Base-by-base conservation (phyloP, 148 eudicot genomes). In the Pouteria glomerata region DNA sequence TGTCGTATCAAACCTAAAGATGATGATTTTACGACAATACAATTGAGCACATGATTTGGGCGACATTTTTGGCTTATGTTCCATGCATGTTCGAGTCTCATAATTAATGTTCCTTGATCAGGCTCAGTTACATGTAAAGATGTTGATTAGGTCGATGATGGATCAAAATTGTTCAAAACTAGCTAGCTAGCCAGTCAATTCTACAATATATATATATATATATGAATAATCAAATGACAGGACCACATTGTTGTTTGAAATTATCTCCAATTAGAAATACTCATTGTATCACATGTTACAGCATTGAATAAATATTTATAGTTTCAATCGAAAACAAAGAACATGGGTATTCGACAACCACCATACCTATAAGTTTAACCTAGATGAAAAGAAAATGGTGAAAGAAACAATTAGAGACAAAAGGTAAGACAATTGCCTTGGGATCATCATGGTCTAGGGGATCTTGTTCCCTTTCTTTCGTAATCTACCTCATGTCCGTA, bases 401-500 rank as follows among this genome's bases (percentile, higher is more conserved):
- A 41, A 16, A 24, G 35, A 52, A n/a, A 61, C 57, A 61, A 61
- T 47, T 56, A 48, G 55, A 63, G 63, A 78, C 73, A 77, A 56
- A 77, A 42, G 3, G 0, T 21, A 19, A 27, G 72, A 66, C 80
- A 74, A 64, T 14, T 42, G 66, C 74, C 53, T 74, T 8, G 71
- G 59, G 19, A 63, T 56, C 66, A 69, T 55, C 44, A 52, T 45
- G 30, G 59, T 47, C n/a, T n/a, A n/a, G 15, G 65, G 56, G 83
- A 73, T 76, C 71, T 55, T 73, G 77, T 73, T 80, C 77, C 76
- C 82, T 69, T 69, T 7, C n/a, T n/a, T 45, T 45, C 19, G n/a
- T 33, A 7, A 57, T 51, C 23, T 37, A 37, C 67, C 30, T 59
- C 29, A 53, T 66, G 69, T 69, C 83, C 80, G 77, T 80, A 80